phyloP scores from a whole-genome alignment of 2,329 filamentous ascomycete species.

The Dactylellina cionopaga region DNA sequence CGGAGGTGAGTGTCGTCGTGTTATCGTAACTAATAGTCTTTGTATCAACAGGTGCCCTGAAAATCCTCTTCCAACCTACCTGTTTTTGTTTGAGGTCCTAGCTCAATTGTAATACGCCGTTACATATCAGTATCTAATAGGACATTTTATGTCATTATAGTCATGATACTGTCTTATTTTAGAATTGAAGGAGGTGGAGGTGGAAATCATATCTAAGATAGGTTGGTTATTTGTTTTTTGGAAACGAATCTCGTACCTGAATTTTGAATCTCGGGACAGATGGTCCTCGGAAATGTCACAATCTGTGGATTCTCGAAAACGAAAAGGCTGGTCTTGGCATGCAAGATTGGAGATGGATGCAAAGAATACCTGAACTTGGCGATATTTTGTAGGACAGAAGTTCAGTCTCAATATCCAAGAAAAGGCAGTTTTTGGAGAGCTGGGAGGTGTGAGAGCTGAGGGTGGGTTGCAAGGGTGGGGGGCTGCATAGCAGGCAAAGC shows the following conservation, averaged over 20 bases:
- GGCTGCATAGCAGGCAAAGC: not conserved
- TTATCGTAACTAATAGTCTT: no score
- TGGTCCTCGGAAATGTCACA: conserved; percentile 16
- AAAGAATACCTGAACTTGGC: not conserved
- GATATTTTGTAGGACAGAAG: conserved; percentile 7
- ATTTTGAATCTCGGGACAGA: conserved; percentile 4
- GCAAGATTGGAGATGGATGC: conserved; percentile 14
- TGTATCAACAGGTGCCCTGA: no score
- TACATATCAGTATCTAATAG: no score
- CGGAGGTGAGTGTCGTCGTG: no score
- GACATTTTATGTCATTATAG: no score
- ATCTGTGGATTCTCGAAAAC: conserved; percentile 20
- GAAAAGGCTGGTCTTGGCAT: conserved; percentile 34
- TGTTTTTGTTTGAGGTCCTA: not conserved
- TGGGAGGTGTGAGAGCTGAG: conserved; percentile 2
- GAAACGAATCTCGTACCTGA: not conserved
- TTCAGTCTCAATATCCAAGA: conserved; percentile 12
- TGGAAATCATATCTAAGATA: not conserved
- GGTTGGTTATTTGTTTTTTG: conserved; percentile 11
- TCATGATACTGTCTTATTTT: no score
- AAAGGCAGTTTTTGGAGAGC: conserved; percentile 25
- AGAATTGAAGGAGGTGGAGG: not conserved
- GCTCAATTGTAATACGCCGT: not conserved
- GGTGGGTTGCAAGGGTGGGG: not conserved
- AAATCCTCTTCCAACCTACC: not conserved